Conservation (phyloP, 2,329 filamentous ascomycete genomes). For the Xylaria sp. region DNA sequence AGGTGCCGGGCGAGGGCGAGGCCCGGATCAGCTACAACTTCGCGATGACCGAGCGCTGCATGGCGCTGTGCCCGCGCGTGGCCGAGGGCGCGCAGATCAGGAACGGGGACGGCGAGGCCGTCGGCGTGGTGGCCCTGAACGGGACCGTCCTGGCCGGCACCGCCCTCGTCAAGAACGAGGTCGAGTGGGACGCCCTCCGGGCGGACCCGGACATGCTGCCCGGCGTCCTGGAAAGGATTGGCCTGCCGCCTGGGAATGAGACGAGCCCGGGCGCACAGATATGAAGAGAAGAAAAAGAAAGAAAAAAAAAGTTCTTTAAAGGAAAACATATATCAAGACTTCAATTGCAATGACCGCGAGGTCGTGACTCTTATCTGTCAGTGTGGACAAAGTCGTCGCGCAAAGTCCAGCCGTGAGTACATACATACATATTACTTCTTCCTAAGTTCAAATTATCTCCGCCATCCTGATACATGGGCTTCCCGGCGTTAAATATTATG, state of each 20-base stretch:
- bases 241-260: conserved; percentile 34
- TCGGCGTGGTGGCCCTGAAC: conserved; percentile 56
- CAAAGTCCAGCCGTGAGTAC: conserved; percentile 30
- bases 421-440: conserved; percentile 19
- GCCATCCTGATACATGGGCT: conserved; percentile 22
- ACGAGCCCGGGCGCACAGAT: not conserved
- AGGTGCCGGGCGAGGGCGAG: conserved; percentile 40
- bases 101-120: conserved; percentile 31
- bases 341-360: conserved; percentile 15
- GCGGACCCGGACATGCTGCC: conserved; percentile 43
- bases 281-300: not conserved
- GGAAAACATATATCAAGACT: too few species aligned
- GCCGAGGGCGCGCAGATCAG: conserved; percentile 50
- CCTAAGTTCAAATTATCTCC: conserved; percentile 8
- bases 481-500: conserved; percentile 16
- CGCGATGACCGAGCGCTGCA: conserved; percentile 56
- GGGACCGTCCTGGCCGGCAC: conserved; percentile 67
- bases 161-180: conserved; percentile 61
- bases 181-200: conserved; percentile 59
- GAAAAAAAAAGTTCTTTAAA: too few species aligned
- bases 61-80: conserved; percentile 59
- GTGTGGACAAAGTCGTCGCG: conserved; percentile 1
- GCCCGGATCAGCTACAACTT: conserved; percentile 66
- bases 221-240: conserved; percentile 47
- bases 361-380: conserved; percentile 15